A percentile compares a stretch with the other conserved stretches of the same genome.
Evolutionary conservation across 2,329 filamentous ascomycete genomes (phyloP).

Genomic region (Nannizzia gypsea): DNA sequence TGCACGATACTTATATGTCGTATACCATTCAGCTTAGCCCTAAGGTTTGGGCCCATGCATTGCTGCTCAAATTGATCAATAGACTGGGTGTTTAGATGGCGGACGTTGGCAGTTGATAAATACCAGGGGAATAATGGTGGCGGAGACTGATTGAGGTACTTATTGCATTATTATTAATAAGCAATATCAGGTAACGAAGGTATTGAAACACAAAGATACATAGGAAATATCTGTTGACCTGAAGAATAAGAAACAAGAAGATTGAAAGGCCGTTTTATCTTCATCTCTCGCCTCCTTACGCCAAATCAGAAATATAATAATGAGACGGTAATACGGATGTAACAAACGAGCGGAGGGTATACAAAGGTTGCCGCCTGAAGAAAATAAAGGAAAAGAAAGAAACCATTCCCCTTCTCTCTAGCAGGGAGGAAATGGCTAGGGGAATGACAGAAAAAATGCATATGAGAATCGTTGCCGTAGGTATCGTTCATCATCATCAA

Average conservation of each 20-base stretch:
- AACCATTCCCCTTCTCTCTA: background rate
- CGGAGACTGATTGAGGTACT: too few relatives aligned
- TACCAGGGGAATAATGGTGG: too few relatives aligned
- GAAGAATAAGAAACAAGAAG: background rate
- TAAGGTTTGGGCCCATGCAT: too few relatives aligned
- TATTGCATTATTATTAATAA: too few relatives aligned
- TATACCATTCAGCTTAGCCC: too few relatives aligned
- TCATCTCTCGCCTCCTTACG: background rate
- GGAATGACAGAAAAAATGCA: background rate
- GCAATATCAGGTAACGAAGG: too few relatives aligned
- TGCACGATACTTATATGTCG: too few relatives aligned
- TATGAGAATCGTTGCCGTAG: background rate
- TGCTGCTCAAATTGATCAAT: too few relatives aligned
- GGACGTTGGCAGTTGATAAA: too few relatives aligned
- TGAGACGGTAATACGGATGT: background rate
- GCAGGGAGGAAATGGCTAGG: background rate
- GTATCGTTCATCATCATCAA: conserved; percentile 1
- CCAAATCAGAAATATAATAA: background rate
- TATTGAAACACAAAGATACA: background rate
- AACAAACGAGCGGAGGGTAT: background rate
- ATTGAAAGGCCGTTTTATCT: background rate
- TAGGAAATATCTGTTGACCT: background rate
- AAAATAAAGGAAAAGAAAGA: background rate
- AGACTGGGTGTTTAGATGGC: too few relatives aligned
- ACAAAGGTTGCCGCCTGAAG: background rate